Evolutionary conservation across 2,329 filamentous ascomycete species (phyloP), one percentile per base, ranked within the genome.

Genomic region (Drechslerella coelobrocha): DNA sequence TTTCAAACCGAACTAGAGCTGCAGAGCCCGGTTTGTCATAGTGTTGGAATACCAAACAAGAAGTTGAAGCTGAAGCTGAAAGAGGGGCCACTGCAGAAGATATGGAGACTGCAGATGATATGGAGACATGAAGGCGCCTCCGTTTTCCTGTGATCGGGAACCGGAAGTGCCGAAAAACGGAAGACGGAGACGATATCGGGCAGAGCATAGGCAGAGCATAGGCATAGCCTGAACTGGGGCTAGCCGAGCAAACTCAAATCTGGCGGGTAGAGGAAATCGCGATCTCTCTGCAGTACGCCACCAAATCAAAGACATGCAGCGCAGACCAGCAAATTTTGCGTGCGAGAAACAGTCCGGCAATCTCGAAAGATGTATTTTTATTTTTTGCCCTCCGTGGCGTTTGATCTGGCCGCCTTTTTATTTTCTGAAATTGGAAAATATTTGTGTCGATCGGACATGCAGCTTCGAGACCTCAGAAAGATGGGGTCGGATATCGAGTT

Each of bases 371-470:
- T 69, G 45, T 37, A 51, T 61, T 55, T n/a, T n/a, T n/a, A n/a
- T 50, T 27, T 23, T 26, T 50, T 27, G 52, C 59, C 31, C 53
- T 56, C n/a, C n/a, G 53, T 63, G 43, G 53, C 27, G 57, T 63
- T 21, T 51, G 59, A 71, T 71, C 55, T 52, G 66, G 53, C 48
- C 52, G 59, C 54, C 41, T 34, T 6, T 10, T 61, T n/a, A n/a
- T n/a, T n/a, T 50, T 8, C 37, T 51, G 24, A 48, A 62, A 62
- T 53, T 52, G 52, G 65, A 19, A 62, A 69, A 45, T 37, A 23
- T 31, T 51, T 31, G 34, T 48, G 59, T 54, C 59, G 66, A 71
- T 71, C 66, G 59, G 37, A 59, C 39, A 37, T 71, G 59, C 59
- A 71, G 50, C 59, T 60, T 21, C 29, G 43, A 62, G 52, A 54